These are phyloP conservation scores for Penicillium decumbens DNA, from an alignment of 2,329 filamentous ascomycete species.

Conservation along the genomic window DNA sequence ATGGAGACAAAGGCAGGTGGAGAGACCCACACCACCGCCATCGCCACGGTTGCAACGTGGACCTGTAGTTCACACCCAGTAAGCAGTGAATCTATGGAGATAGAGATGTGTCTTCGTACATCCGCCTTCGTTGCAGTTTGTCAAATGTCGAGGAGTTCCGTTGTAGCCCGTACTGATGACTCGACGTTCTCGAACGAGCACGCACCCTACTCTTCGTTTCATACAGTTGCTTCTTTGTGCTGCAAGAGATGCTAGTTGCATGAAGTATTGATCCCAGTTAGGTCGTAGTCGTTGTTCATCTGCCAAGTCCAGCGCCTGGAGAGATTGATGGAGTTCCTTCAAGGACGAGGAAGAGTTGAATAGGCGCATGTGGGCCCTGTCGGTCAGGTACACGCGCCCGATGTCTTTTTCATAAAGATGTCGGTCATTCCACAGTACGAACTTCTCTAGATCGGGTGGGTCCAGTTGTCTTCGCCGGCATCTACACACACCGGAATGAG, in stretches of 20 bases:
- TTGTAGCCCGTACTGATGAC: conserved; percentile 97
- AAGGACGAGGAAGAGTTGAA: conserved; percentile 77
- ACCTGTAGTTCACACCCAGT: conserved; percentile 31
- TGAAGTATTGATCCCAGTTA: conserved; percentile 96
- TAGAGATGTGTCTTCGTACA: conserved; percentile 49
- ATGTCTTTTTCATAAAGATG: conserved; percentile 65
- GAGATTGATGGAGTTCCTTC: conserved; percentile 64
- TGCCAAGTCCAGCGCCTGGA: conserved; percentile 70
- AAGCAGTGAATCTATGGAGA: conserved; percentile 4
- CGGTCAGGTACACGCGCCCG: conserved; percentile 71
- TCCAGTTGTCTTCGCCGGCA: conserved; percentile 47
- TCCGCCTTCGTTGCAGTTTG: conserved; percentile 88
- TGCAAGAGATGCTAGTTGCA: conserved; percentile 89
- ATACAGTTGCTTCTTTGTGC: conserved; percentile 93
- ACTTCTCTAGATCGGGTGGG: conserved; percentile 54
- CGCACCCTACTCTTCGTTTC: conserved; percentile 93
- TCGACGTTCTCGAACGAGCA: conserved; percentile 76
- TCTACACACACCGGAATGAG: conserved; percentile 28
- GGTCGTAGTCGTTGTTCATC: conserved; percentile 77
- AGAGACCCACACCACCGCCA: conserved; percentile 66
- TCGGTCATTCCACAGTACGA: conserved; percentile 62
- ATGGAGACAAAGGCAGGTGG: conserved; percentile 92
- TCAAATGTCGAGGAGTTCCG: conserved; percentile 83
- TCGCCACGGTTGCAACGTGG: conserved; percentile 74
- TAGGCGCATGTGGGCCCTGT: conserved; percentile 75